Conservation (phyloP, 1,139 yeast species). For the Suhomyces yuchorum region DNA sequence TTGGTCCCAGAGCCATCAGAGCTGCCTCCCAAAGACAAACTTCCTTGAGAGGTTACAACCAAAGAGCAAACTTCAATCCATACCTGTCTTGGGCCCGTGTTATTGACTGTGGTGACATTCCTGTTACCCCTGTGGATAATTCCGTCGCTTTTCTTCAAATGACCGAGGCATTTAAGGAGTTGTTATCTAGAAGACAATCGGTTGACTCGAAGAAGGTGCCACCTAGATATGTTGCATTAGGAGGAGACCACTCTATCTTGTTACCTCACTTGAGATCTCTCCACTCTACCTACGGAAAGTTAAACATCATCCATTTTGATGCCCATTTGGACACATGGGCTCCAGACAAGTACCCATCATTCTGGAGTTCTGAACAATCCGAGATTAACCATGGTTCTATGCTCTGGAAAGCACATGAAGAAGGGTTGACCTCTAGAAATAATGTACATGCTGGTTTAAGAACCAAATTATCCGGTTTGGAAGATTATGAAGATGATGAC, state of each 20-base stretch:
- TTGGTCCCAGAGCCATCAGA: constrained; percentile 78
- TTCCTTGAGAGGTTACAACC: constrained; percentile 65
- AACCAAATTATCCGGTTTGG: constrained; percentile 63
- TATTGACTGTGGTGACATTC: constrained; percentile 81
- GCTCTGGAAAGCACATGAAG: constrained; percentile 76
- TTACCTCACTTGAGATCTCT: constrained; percentile 71
- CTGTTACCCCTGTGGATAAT: constrained; percentile 78
- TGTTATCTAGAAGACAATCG: constrained; percentile 39
- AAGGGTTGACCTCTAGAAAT: constrained; percentile 57
- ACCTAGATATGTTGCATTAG: constrained; percentile 70
- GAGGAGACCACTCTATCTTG: constrained; percentile 78
- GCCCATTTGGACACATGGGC: constrained; percentile 83
- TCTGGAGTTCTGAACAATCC: constrained; percentile 67
- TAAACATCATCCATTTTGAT: constrained; percentile 74
- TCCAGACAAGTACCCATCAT: constrained; percentile 65
- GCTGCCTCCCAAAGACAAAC: constrained; percentile 75
- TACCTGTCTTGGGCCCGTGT: constrained; percentile 67
- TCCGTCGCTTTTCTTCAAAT: constrained; percentile 67
- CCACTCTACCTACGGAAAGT: constrained; percentile 58
- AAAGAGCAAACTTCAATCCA: constrained; percentile 65
- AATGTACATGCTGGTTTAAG: constrained; percentile 75
- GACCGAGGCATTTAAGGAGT: constrained; percentile 66
- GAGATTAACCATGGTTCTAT: constrained; percentile 78
- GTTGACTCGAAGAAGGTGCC: constrained; percentile 25
- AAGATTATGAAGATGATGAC: constrained; percentile 67